A percentile compares a stretch with the other conserved stretches of the same genome.
These are phyloP conservation scores for Musa itinerans DNA, from an alignment of 176 grass and related monocot species.

Conservation along the genomic window DNA sequence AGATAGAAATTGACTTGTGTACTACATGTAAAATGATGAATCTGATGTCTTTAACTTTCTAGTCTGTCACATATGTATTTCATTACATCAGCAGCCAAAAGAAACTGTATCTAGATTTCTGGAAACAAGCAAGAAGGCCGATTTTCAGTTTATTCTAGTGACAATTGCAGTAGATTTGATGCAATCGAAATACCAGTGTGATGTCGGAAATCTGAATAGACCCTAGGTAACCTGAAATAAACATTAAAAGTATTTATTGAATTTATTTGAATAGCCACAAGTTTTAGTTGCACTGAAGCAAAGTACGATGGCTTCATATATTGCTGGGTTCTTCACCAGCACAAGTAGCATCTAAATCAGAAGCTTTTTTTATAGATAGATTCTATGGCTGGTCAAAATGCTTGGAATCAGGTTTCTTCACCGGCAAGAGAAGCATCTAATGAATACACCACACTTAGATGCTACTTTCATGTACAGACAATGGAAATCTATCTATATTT, in stretches of 20 bases:
- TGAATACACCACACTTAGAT: not conserved
- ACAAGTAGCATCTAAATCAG: not conserved
- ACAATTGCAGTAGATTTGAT: too few relatives aligned
- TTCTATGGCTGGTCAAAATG: not conserved
- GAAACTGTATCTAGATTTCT: not conserved
- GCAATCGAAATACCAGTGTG: too few relatives aligned
- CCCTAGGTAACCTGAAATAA: too few relatives aligned
- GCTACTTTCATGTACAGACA: too few relatives aligned
- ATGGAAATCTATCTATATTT: too few relatives aligned
- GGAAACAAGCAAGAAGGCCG: not conserved
- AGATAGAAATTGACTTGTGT: not conserved
- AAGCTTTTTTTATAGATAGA: not conserved
- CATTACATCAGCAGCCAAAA: not conserved
- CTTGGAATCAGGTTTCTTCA: not conserved
- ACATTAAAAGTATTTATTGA: not conserved
- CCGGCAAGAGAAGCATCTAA: not conserved
- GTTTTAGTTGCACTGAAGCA: not conserved
- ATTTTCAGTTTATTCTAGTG: too few relatives aligned
- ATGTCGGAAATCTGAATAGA: too few relatives aligned
- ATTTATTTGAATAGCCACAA: not conserved
- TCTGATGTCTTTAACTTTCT: too few relatives aligned
- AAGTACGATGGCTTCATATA: not conserved
- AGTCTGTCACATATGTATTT: too few relatives aligned
- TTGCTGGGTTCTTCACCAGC: not conserved
- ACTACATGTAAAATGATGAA: not conserved